Evolutionary conservation across 257 asterid genomes (phyloP).

Genomic region (Scutellaria galericulata): DNA sequence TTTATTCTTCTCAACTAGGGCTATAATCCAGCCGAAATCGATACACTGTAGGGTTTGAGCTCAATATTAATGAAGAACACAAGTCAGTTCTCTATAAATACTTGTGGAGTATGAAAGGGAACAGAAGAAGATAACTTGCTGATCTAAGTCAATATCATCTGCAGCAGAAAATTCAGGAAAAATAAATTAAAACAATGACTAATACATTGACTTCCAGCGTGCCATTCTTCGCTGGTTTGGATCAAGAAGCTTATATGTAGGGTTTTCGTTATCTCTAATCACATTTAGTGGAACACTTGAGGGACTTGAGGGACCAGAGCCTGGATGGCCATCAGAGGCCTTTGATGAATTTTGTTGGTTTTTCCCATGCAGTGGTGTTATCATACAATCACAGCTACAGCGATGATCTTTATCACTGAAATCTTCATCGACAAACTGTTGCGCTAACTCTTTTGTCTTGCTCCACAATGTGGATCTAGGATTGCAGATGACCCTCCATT

Average conservation of each 20-base stretch:
- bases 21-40: too few species aligned
- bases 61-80: constrained; percentile 1
- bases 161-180: not conserved
- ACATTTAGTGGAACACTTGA: constrained; percentile 14
- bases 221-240: not conserved
- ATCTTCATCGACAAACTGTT: constrained; percentile 42
- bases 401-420: constrained; percentile 13
- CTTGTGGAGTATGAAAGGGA: not conserved
- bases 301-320: constrained; percentile 41
- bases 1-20: too few species aligned
- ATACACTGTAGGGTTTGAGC: not conserved
- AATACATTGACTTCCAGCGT: not conserved
- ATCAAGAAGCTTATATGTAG: not conserved
- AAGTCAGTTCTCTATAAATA: not conserved
- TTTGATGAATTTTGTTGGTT: constrained; percentile 31
- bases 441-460: constrained; percentile 1
- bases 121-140: not conserved
- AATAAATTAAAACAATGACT: not conserved
- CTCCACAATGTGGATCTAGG: constrained; percentile 12
- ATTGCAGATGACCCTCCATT: constrained; percentile 19
- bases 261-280: constrained; percentile 4
- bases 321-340: constrained; percentile 33
- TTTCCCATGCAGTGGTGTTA: not conserved
- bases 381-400: not conserved
- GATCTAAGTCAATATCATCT: not conserved